Evolutionary conservation across 169 alveolate genomes (phyloP), one percentile per base, ranked within the genome.

Genomic region (Plasmodium inui): DNA sequence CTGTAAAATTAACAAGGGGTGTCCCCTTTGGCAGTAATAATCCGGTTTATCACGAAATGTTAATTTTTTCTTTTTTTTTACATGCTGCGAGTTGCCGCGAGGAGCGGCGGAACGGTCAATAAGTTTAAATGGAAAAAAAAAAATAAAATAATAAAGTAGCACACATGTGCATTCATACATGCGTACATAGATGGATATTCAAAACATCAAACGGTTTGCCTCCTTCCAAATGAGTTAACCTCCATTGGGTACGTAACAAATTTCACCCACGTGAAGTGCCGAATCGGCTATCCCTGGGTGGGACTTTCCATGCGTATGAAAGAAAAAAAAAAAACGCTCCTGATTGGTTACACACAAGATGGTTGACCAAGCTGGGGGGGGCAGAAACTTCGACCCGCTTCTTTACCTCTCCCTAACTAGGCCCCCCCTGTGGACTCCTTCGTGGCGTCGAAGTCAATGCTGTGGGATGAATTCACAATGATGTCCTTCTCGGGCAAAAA

Each of bases 401-500:
- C 37, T 61, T 22, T 19, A 61, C 17, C 53, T 0, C 73, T n/a
- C 17, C 32, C 17, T n/a, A n/a, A 28, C 39, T 26, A 67, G 8
- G 32, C 37, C 22, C 73, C 85, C 9, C 61, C 71, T 14, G 41
- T 28, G 5, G 46, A 22, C 37, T 57, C 88, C 26, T 85, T 74
- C 8, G 46, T 28, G 17, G 22, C 22, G 44, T 76, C 80, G 30
- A 86, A 28, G 32, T 86, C 81, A 10, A 74, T 41, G 34, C 67
- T 86, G 28, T 70, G 72, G 26, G 85, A 74, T 6, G 93, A 86
- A 14, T 72, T 74, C 9, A 80, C 67, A 88, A 94, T 39, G 95
- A 94, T 73, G 91, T 83, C 93, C 91, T 91, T 90, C 94, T 84
- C 94, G 61, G 97, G 90, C 76, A 97, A 95, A 94, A 97, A 97